These are phyloP conservation scores for Coemansia sp. DNA, from an alignment of 192 early-diverging fungal species.

Conservation along the genomic window DNA sequence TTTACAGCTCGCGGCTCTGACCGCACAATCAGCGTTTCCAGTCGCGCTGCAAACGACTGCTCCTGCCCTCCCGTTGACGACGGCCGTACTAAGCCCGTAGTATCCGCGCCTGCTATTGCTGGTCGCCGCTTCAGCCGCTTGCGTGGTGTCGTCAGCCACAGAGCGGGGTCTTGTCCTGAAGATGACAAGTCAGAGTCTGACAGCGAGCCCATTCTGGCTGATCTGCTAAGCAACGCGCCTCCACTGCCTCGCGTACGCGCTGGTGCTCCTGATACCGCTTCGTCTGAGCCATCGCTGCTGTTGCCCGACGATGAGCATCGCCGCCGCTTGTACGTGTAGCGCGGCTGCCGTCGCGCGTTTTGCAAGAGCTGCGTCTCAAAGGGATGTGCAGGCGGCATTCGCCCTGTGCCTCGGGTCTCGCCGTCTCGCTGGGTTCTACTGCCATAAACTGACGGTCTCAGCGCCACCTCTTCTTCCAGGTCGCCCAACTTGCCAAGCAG, in stretches of 20 bases:
- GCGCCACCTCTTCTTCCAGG: slow-evolving; percentile 32
- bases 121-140: slow-evolving; percentile 30
- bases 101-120: not conserved
- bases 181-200: slow-evolving; percentile 36
- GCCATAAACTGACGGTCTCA: slow-evolving; percentile 24
- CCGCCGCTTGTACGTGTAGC: slow-evolving; percentile 49
- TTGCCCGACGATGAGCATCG: slow-evolving; percentile 11
- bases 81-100: not conserved
- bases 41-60: slow-evolving; percentile 37
- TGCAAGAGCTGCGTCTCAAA: slow-evolving; percentile 20
- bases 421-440: not conserved
- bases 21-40: slow-evolving; percentile 39
- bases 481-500: slow-evolving; percentile 45
- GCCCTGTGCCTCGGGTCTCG: not conserved
- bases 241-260: not conserved
- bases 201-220: slow-evolving; percentile 33
- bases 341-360: slow-evolving; percentile 19
- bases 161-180: slow-evolving; percentile 37
- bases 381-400: slow-evolving; percentile 37
- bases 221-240: slow-evolving; percentile 4
- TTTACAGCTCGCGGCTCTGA: slow-evolving; percentile 11
- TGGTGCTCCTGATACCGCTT: not conserved
- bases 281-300: slow-evolving; percentile 14
- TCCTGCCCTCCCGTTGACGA: slow-evolving; percentile 4
- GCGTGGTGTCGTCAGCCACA: slow-evolving; percentile 52